Evolutionary conservation across 2,329 filamentous ascomycete species (phyloP), one percentile per base, ranked within the genome.

Genomic region (Grosmannia penicillata): DNA sequence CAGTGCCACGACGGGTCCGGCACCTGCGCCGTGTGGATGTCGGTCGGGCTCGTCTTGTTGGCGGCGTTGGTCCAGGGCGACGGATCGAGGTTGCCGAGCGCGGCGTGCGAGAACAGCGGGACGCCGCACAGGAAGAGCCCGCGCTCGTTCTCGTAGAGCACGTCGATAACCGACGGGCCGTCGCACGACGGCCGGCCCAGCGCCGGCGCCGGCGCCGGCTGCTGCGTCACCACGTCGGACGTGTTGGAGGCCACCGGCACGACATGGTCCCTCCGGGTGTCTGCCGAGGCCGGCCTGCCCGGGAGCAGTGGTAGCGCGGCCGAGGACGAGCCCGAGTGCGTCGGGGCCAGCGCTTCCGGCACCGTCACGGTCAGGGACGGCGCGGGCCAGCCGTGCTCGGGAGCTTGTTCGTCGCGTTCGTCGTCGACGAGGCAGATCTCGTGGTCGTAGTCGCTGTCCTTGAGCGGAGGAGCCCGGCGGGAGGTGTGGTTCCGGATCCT

Each of bases 1-100:
- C 91, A 98, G 53, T 84, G 77, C 91, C 91, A 98, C 45, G 79
- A 84, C 6, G 91, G 91, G 54, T 98, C 91, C 0, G 91, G 91
- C 2, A 94, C 75, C 56, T 95, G 87, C 0, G 89, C 86, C 43
- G 85, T 95, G 43, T 78, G 73, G 45, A 89, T 93, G 53, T 69
- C 61, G 9, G 73, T 78, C 10, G 72, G 70, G 37, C 72, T 77
- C 10, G 71, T 57, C 44, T 72, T 72, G 48, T 75, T 66, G 19
- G 63, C 70, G 17, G 60, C 60, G 48, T 86, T 94, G 36, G 87
- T 84, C 91, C 91, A 98, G 1, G 86, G 68, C 8, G 81, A 60
- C 1, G 87, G 85, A 52, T 98, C 91, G 35, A 93, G 72, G 43
- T 83, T 81, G 26, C 93, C 76, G 1, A 98, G 69, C 2, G 87